Evolutionary conservation across 768 basidiomycete species (phyloP), one percentile per base, ranked within the genome.

Genomic region (Pleurotus platypus): DNA sequence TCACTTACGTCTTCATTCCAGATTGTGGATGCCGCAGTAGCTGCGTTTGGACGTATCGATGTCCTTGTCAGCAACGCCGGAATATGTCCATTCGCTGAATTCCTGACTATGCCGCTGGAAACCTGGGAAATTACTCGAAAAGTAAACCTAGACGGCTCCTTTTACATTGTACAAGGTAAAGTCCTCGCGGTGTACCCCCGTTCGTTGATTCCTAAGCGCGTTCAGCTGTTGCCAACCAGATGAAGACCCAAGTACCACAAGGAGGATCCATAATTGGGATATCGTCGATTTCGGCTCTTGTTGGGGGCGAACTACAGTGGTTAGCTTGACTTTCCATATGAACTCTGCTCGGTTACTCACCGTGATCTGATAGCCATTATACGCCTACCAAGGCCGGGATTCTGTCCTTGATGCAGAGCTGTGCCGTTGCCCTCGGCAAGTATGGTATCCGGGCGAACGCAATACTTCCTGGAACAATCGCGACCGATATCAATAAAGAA

Each of bases 371-470:
- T 58, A 83, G 83, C 51, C 88, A 90, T 65, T 92, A 90, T 63
- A 89, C 86, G 2, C 88, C 89, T 4, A 90, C 90, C 4, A 90
- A 92, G 65, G 90, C 90, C 2, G 88, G 86, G 1, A 83, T 91
- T 51, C 78, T 87, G 45, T 86, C 84, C 26, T 69, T 92, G 61
- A 92, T 90, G 89, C 87, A 90, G 69, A 86, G 84, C 59, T 87
- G 85, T 62, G 87, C 89, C 3, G 82, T 89, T 43, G 88, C 89
- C 3, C 73, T 90, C 22, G 87, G 87, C n/a, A 85, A 87, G 60
- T 82, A 88, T 67, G 81, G 82, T 49, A 91, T 91, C 61, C 79
- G 89, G 38, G 87, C 83, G 40, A 86, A 87, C 63, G 83, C 85
- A 3, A 70, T 87, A 50, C 76, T 89, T n/a, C 88, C 89, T 12